Base-by-base conservation (phyloP, 352 stramenopile genomes). In the Phytophthora capsici region DNA sequence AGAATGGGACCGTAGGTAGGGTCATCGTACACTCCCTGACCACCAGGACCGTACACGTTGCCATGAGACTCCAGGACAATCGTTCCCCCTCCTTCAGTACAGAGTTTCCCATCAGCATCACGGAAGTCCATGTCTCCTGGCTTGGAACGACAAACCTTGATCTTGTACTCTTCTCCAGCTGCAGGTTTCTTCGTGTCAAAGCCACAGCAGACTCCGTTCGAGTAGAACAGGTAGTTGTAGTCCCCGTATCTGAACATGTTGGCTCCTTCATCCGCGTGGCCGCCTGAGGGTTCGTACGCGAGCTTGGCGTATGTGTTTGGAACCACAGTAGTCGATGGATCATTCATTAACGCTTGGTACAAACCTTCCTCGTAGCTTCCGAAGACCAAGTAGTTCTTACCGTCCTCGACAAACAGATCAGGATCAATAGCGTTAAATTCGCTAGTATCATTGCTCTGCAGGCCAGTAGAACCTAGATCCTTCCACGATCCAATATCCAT, bases 141-240 rank as follows among this genome's bases (percentile, higher is more conserved):
- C 32, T 73, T 73, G 0, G 64, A 73, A 5, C 64, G 58, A 36
- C 64, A 73, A 19, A 69, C 64, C n/a, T 69, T 68, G 32, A 73
- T 73, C 45, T 60, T 59, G 46, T 73, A 73, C 16, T 73, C 64
- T 22, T 64, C 52, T n/a, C 58, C 46, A 6, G 50, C 37, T 7
- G 58, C 52, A 0, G 51, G 59, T 26, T 43, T 65, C 16, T 45
- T 69, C 25, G n/a, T 69, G 10, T 73, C 65, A 3, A 66, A 73
- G 7, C 40, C n/a, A 22, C 64, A 73, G 52, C 65, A 73, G 14
- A 66, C 59, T 7, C 65, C 65, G 28, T 73, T 40, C 17, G 65
- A 73, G 40, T 40, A 73, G 47, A 73, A 73, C 1, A 73, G 53
- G 14, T 73, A 73, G 52, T 73, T 69, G 52, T 55, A 69, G 32